Evolutionary conservation across 2,329 filamentous ascomycete species (phyloP).

Genomic region (Cladosporium sp.): DNA sequence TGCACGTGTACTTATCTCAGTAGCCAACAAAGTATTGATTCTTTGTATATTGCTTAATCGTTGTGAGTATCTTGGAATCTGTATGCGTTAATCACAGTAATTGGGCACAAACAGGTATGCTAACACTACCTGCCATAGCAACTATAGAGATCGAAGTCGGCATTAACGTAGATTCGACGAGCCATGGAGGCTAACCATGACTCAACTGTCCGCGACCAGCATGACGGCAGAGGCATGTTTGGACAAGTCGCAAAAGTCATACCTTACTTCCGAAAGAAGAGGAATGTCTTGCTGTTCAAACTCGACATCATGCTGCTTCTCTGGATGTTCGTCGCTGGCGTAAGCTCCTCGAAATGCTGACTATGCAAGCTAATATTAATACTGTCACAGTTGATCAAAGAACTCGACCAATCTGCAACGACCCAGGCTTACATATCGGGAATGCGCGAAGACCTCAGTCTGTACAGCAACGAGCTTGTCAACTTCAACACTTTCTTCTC

Average conservation of each 20-base stretch:
- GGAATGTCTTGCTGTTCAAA: conserved; percentile 9
- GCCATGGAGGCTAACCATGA: background rate
- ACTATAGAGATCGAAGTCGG: background rate
- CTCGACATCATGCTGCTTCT: conserved; percentile 9
- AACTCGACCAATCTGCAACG: conserved; percentile 40
- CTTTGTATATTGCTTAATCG: background rate
- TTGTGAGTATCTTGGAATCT: background rate
- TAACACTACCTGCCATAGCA: background rate
- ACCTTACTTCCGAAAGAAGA: background rate
- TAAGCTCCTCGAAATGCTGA: background rate
- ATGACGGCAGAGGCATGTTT: background rate
- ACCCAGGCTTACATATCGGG: conserved; percentile 44
- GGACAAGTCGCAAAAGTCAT: background rate
- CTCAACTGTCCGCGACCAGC: background rate
- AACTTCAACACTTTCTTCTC: conserved; percentile 23
- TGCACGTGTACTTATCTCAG: background rate
- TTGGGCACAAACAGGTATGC: background rate
- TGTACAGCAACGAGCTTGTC: conserved; percentile 17
- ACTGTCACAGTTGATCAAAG: conserved; percentile 47
- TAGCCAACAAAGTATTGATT: background rate
- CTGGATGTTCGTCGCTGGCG: conserved; percentile 11
- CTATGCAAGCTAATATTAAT: background rate
- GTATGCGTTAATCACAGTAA: background rate
- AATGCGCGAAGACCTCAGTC: conserved; percentile 4
- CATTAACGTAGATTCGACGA: background rate